Evolutionary conservation across 345 rosid genomes (phyloP).

Genomic region (Ceriops zippeliana): DNA sequence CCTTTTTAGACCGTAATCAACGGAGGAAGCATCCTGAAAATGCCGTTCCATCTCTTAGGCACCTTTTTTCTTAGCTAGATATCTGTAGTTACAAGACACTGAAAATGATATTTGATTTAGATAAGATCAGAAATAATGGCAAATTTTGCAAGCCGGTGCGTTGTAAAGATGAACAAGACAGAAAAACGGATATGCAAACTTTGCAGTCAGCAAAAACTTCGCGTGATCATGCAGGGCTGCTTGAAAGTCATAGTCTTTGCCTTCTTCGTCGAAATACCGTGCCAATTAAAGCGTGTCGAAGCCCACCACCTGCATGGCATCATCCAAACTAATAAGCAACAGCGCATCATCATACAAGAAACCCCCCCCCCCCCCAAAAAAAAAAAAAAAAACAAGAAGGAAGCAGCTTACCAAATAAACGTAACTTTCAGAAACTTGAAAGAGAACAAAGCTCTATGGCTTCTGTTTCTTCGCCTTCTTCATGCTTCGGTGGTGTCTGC

Average conservation of each 20-base stretch:
- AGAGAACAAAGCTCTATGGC: constrained; percentile 64
- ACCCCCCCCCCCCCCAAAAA: neutral
- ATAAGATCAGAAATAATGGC: too few species aligned
- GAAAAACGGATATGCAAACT: neutral
- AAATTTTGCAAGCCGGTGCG: too few species aligned
- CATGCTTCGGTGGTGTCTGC: constrained; percentile 22
- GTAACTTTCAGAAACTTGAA: constrained; percentile 89
- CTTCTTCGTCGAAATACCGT: constrained; percentile 95
- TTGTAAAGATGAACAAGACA: neutral
- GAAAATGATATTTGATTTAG: neutral
- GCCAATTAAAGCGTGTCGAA: constrained; percentile 92
- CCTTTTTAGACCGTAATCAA: constrained; percentile 88
- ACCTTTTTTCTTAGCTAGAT: constrained; percentile 87
- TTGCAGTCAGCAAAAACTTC: constrained; percentile 48
- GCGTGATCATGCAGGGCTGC: constrained; percentile 95
- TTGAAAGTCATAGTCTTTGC: constrained; percentile 93
- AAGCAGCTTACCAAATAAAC: constrained; percentile 61
- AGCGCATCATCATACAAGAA: neutral
- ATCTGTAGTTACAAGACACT: constrained; percentile 35
- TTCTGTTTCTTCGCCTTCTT: constrained; percentile 50
- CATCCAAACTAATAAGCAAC: constrained; percentile 16
- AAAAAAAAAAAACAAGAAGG: too few species aligned
- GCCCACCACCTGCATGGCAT: constrained; percentile 70
- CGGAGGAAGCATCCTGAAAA: constrained; percentile 65
- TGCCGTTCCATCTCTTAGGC: constrained; percentile 99